A percentile compares a stretch with the other conserved stretches of the same genome.
These are phyloP conservation scores for Lodderomyces beijingensis DNA, from an alignment of 1,139 yeast genomes.

Conservation along the genomic window DNA sequence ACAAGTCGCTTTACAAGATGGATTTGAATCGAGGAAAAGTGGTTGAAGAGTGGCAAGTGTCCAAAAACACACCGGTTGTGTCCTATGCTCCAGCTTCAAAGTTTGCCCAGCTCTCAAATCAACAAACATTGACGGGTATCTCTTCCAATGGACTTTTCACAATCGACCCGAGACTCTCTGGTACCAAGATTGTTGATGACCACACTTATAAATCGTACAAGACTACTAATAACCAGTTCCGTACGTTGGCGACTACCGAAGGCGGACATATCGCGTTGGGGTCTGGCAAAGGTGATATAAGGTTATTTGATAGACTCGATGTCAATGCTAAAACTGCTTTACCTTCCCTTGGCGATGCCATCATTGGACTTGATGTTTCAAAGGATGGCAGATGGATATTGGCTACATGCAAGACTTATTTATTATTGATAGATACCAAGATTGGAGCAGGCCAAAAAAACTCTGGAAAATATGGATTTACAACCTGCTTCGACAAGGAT, in stretches of 20 bases:
- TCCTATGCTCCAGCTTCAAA: slow-evolving; percentile 67
- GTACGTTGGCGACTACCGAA: slow-evolving; percentile 67
- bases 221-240: slow-evolving; percentile 53
- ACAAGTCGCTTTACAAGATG: slow-evolving; percentile 55
- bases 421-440: slow-evolving; percentile 62
- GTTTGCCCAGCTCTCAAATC: slow-evolving; percentile 68
- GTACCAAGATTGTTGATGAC: slow-evolving; percentile 50
- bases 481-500: slow-evolving; percentile 59
- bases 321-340: slow-evolving; percentile 69
- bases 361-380: slow-evolving; percentile 63
- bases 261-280: slow-evolving; percentile 75
- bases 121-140: slow-evolving; percentile 69
- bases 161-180: slow-evolving; percentile 71
- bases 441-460: slow-evolving; percentile 58
- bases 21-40: slow-evolving; percentile 76
- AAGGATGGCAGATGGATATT: slow-evolving; percentile 80
- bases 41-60: slow-evolving; percentile 75
- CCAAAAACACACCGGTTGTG: slow-evolving; percentile 40
- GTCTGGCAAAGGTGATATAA: slow-evolving; percentile 67
- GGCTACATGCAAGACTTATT: slow-evolving; percentile 71
- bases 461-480: slow-evolving; percentile 61
- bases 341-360: slow-evolving; percentile 78
- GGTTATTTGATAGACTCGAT: slow-evolving; percentile 69
- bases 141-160: slow-evolving; percentile 62
- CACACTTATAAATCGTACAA: slow-evolving; percentile 38